These are phyloP conservation scores for Piromyces finnis DNA, from an alignment of 192 early-diverging fungal genomes.

Conservation along the genomic window DNA sequence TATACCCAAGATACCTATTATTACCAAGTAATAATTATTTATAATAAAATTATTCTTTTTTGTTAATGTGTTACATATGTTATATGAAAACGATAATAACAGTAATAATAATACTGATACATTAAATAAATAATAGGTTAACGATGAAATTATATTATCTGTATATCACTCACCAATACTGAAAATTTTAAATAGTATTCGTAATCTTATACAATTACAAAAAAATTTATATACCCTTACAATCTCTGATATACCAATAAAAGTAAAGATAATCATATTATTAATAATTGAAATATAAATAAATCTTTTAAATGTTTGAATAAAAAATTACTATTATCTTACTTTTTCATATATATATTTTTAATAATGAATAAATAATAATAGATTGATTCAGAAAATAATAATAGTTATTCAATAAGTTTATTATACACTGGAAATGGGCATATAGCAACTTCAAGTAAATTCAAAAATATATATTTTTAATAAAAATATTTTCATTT, in stretches of 20 bases:
- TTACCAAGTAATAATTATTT: not conserved
- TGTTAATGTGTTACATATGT: too few species aligned
- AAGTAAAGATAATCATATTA: too few species aligned
- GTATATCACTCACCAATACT: not conserved
- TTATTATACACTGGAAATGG: not conserved
- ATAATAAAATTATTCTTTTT: too few species aligned
- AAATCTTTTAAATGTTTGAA: too few species aligned
- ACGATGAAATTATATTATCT: not conserved
- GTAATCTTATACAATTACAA: not conserved
- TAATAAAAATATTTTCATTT: too few species aligned
- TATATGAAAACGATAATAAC: too few species aligned
- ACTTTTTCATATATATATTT: too few species aligned
- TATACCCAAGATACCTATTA: not conserved
- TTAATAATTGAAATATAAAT: too few species aligned
- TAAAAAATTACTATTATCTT: too few species aligned
- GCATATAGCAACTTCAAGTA: not conserved
- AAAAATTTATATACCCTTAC: not conserved
- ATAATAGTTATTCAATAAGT: not conserved
- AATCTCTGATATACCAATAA: not conserved
- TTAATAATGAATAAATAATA: too few species aligned
- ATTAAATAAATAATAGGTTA: not conserved
- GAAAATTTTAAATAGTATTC: not conserved
- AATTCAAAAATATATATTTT: too few species aligned
- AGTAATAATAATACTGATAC: too few species aligned
- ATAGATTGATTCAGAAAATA: not conserved